Base-by-base conservation (phyloP, 371 early-diverging fungal genomes). In the Choanephora cucurbitarum region DNA sequence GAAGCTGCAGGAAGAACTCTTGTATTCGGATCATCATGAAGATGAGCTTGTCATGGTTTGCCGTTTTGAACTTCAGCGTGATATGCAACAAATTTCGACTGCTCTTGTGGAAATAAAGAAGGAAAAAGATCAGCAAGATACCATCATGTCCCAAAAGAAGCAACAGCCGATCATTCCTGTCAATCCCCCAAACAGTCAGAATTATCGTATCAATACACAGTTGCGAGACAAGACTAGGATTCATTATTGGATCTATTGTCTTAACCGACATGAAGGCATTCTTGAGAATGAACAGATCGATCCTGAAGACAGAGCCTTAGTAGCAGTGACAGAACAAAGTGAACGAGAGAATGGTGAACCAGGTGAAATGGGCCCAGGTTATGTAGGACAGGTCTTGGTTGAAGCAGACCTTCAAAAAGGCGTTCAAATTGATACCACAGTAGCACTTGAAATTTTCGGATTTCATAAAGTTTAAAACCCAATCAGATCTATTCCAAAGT, bases 241-340 rank as follows among this genome's bases (percentile, higher is more conserved):
- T 22, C 69, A 65, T n/a, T 75, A 78, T 48, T 63, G 73, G 45
- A 66, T 78, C 14, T 66, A 74, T 21, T 78, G 79, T 28, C 51
- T 78, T 0, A 75, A 73, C 23, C 63, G 69, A 18, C 74, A 69
- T 40, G 65, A 69, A 46, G 51, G 58, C 2, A 43, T 72, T 6
- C 33, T 54, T 6, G 60, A 66, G 23, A 49, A 52, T 22, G 52
- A 62, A 2, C 56, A 55, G 3, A 62, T 77, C 3, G 72, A 73
- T 21, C 69, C 67, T 3, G 77, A 77, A 50, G 74, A 50, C 39
- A 67, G 75, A 2, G 69, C 66, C 0, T 31, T 78, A 41, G 59
- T 78, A 23, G 67, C 79, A 17, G 79, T 71, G 0, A 69, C 73
- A 3, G 69, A 74, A 17, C 60, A 62, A 42, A 43, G 63, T 5